Evolutionary conservation across 208 protist species (phyloP).

Genomic region (Acanthamoeba sp.): DNA sequence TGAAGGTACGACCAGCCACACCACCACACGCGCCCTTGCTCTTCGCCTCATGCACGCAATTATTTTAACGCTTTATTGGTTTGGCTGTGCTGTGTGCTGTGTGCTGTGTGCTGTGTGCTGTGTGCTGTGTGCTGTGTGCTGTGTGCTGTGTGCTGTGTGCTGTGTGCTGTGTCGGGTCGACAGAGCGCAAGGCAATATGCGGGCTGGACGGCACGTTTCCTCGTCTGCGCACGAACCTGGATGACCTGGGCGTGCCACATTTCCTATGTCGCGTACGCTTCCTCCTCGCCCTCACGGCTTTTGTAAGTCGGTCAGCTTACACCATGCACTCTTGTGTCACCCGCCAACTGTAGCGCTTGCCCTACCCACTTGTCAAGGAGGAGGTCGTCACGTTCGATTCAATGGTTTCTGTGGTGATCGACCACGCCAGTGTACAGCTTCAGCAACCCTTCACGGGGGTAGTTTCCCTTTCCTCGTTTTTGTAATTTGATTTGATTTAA

Average conservation of each 20-base stretch:
- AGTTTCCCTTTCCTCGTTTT: background rate
- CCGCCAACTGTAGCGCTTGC: background rate
- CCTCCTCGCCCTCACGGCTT: background rate
- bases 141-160: no score
- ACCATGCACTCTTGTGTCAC: background rate
- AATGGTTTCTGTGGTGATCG: background rate
- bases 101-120: no score
- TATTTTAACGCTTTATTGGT: no score
- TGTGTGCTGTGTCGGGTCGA: no score
- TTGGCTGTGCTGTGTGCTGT: no score
- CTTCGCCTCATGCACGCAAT: no score
- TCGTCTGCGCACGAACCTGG: constrained; percentile 14
- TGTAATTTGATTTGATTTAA: no score
- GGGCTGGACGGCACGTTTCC: constrained; percentile 5
- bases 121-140: no score
- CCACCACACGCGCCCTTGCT: no score
- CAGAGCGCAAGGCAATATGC: background rate
- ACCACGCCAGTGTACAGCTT: background rate
- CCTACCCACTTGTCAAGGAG: constrained; percentile 6
- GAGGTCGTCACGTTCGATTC: constrained; percentile 3
- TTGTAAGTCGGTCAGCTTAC: background rate
- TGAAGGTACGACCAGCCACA: background rate
- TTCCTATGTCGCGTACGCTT: constrained; percentile 19
- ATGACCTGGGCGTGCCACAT: constrained; percentile 21
- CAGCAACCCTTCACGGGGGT: background rate